Evolutionary conservation across 176 grass and related monocot genomes (phyloP).

Genomic region (Canna indica): DNA sequence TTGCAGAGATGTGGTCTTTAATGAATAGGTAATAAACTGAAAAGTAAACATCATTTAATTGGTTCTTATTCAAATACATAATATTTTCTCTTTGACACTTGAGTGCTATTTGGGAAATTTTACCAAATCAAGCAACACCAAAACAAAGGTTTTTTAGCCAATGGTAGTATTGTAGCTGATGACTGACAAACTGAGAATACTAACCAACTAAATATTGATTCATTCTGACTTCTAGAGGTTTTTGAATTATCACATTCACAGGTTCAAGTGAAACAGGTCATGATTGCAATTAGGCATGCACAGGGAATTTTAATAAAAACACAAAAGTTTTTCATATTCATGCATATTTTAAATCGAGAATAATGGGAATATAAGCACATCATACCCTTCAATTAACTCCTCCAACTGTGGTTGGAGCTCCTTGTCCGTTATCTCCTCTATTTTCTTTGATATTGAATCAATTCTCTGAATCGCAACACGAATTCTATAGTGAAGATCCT

Average conservation of each 20-base stretch:
- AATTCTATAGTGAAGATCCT: slow-evolving; percentile 93
- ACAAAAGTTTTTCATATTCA: neutral
- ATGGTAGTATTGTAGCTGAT: too few relatives aligned
- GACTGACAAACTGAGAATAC: too few relatives aligned
- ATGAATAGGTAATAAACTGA: too few relatives aligned
- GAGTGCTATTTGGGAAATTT: too few relatives aligned
- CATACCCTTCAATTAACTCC: slow-evolving; percentile 95
- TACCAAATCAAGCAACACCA: too few relatives aligned
- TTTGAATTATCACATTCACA: neutral
- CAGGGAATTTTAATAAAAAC: neutral
- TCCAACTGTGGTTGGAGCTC: slow-evolving; percentile 97
- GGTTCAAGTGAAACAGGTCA: neutral
- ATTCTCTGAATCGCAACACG: slow-evolving; percentile 91
- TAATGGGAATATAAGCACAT: neutral
- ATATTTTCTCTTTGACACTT: too few relatives aligned
- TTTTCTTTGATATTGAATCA: slow-evolving; percentile 80
- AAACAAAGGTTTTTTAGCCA: too few relatives aligned
- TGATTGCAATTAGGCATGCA: neutral
- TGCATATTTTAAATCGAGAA: neutral
- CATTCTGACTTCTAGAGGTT: neutral
- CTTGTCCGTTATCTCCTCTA: slow-evolving; percentile 93
- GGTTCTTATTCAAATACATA: too few relatives aligned
- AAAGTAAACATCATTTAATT: too few relatives aligned
- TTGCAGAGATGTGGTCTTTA: too few relatives aligned
- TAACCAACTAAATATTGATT: neutral